Conservation (phyloP, 2,329 filamentous ascomycete species). For the Botrytis aclada region DNA sequence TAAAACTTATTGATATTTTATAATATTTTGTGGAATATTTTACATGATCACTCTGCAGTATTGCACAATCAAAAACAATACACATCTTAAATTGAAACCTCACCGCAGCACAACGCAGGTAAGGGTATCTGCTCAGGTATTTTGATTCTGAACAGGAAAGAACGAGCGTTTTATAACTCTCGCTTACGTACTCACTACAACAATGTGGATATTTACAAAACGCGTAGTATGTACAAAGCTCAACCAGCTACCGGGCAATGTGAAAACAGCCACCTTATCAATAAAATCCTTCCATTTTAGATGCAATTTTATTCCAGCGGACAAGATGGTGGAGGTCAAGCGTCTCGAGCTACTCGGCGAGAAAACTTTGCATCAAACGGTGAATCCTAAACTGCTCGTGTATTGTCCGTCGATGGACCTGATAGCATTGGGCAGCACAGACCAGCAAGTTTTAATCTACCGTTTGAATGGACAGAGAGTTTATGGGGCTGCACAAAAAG, state of each 20-base stretch:
- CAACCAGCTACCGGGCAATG: conserved; percentile 1
- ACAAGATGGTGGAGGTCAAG: conserved; percentile 25
- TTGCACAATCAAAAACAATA: background rate
- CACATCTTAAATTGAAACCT: background rate
- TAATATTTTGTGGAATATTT: background rate
- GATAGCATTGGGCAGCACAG: conserved; percentile 66
- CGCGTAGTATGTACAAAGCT: background rate
- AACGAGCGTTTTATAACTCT: conserved; percentile 1
- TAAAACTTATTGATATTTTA: conserved; percentile 19
- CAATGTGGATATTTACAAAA: conserved; percentile 6
- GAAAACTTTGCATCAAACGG: conserved; percentile 54
- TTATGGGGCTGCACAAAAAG: conserved; percentile 47
- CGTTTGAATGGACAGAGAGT: conserved; percentile 72
- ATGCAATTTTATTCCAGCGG: background rate
- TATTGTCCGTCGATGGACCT: conserved; percentile 87
- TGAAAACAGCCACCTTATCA: background rate
- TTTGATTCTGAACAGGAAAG: conserved; percentile 1
- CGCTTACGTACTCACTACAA: conserved; percentile 15
- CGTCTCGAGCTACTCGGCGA: conserved; percentile 49
- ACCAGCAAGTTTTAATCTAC: conserved; percentile 70
- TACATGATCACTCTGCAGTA: background rate
- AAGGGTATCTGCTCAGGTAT: background rate
- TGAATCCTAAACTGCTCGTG: conserved; percentile 58
- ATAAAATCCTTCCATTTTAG: background rate
- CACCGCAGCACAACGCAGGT: background rate